phyloP scores from a whole-genome alignment of 2,329 filamentous ascomycete species.

The Pseudocercospora cruenta region DNA sequence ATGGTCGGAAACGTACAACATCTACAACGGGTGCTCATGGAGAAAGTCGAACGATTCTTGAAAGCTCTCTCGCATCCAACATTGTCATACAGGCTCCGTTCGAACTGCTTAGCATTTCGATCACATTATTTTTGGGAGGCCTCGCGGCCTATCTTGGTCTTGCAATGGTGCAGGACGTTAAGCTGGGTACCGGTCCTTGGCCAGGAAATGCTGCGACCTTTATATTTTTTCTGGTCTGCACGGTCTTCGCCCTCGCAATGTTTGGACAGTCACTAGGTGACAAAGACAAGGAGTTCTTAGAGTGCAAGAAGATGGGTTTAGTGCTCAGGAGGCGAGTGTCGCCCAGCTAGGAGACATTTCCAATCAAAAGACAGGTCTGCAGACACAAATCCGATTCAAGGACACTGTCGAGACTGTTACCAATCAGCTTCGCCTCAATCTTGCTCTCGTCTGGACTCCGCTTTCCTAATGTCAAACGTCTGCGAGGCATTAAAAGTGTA shows the following conservation, averaged over 20 bases:
- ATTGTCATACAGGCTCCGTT: constrained; percentile 20
- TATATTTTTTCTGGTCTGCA: constrained; percentile 16
- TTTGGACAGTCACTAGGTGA: constrained; percentile 20
- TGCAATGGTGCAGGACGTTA: constrained; percentile 14
- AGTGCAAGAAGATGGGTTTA: not conserved
- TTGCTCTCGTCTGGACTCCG: too few species aligned
- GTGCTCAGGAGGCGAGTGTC: not conserved
- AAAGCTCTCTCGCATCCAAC: constrained; percentile 19
- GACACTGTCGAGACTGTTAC: too few species aligned
- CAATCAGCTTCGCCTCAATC: too few species aligned
- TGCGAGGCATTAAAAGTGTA: not conserved
- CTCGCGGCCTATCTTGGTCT: constrained; percentile 19
- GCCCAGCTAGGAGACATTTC: too few species aligned
- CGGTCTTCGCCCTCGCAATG: constrained; percentile 18
- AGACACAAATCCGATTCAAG: too few species aligned
- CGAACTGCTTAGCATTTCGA: constrained; percentile 19
- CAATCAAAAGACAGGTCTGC: too few species aligned
- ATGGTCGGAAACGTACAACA: not conserved
- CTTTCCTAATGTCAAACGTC: too few species aligned
- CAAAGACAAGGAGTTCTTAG: constrained; percentile 16
- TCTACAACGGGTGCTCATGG: not conserved
- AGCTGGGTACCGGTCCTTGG: constrained; percentile 16
- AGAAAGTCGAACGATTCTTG: constrained; percentile 3
- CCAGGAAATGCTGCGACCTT: constrained; percentile 16
- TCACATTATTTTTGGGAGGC: constrained; percentile 16